Evolutionary conservation across 306 rosid genomes (phyloP), one percentile per base, ranked within the genome.

Genomic region (Luffa acutangula): DNA sequence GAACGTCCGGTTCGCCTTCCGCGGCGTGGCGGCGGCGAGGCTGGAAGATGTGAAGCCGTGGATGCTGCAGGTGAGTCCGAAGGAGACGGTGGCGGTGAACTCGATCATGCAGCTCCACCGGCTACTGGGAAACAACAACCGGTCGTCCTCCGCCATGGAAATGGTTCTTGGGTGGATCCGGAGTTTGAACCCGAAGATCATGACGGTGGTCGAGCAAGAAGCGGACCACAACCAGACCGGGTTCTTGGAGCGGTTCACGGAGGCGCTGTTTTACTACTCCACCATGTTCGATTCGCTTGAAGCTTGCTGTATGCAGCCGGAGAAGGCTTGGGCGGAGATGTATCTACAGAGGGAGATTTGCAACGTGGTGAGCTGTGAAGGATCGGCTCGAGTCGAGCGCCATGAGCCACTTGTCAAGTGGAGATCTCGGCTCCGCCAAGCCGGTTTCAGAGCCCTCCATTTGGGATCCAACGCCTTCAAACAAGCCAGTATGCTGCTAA

Each of bases 1-100:
- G 9, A 92, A 92, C 80, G 97, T 94, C 45, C 88, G 91, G 5
- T 92, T 94, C 81, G 87, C 97, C 0, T 94, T 94, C 21, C 97
- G 97, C 0, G 98, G 98, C 0, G 98, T 94, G 4, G 96, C 98
- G 25, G 97, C 98, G 36, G 49, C 82, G 18, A 59, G 96, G 77
- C 88, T 94, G 0, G 98, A 94, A 74, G 98, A 94, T 51, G 97
- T 94, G 69, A 87, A 89, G 83, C 98, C 96, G 33, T 90, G 98
- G 97, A 92, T 94, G 97, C 93, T 94, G 2, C 89, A 92, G 81
- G 93, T 89, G 36, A 80, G 81, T 34, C 85, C 96, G 0, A 86
- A 89, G 53, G 98, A 94, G 34, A 96, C 94, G 0, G 90, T 94
- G 13, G 98, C 97, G 3, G 92, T 94, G 7, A 94, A 94, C 82